phyloP scores from a whole-genome alignment of 352 stramenopile species.

The Achlya hypogyna region DNA sequence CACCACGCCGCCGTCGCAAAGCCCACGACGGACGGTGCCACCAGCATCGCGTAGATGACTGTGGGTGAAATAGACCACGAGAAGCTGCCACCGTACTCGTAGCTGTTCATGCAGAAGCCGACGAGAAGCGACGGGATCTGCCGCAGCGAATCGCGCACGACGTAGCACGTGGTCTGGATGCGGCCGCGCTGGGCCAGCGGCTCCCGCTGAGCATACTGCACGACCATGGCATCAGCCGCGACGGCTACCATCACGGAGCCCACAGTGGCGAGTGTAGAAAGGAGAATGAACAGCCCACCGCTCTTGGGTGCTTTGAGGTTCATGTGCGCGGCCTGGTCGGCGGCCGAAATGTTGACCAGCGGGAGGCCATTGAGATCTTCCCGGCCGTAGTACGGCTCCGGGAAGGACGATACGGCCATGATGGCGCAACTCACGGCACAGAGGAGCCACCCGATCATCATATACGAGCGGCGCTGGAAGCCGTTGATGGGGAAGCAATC shows the following conservation, averaged over 20 bases:
- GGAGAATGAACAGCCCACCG: slow-evolving; percentile 43
- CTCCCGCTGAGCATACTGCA: slow-evolving; percentile 48
- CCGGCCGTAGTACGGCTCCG: slow-evolving; percentile 32
- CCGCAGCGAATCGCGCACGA: not conserved
- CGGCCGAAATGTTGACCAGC: slow-evolving; percentile 25
- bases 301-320: slow-evolving; percentile 30
- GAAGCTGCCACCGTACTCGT: slow-evolving; percentile 38
- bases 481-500: slow-evolving; percentile 52
- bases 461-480: slow-evolving; percentile 48
- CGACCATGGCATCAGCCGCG: slow-evolving; percentile 31
- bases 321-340: slow-evolving; percentile 28
- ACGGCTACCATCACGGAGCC: slow-evolving; percentile 19
- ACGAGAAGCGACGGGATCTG: not conserved
- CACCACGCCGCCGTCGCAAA: not conserved
- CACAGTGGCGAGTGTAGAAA: slow-evolving; percentile 25
- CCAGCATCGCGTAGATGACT: not conserved
- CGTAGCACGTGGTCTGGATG: slow-evolving; percentile 25
- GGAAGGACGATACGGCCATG: slow-evolving; percentile 43
- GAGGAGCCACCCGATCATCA: slow-evolving; percentile 45
- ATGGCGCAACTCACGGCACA: slow-evolving; percentile 4
- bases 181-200: slow-evolving; percentile 34
- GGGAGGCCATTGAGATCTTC: slow-evolving; percentile 21
- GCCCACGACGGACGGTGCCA: not conserved
- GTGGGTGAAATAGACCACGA: slow-evolving; percentile 26
- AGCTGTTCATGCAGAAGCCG: slow-evolving; percentile 37